Conservation (phyloP, 441 rosid species). For the Erysimum pusillum region DNA sequence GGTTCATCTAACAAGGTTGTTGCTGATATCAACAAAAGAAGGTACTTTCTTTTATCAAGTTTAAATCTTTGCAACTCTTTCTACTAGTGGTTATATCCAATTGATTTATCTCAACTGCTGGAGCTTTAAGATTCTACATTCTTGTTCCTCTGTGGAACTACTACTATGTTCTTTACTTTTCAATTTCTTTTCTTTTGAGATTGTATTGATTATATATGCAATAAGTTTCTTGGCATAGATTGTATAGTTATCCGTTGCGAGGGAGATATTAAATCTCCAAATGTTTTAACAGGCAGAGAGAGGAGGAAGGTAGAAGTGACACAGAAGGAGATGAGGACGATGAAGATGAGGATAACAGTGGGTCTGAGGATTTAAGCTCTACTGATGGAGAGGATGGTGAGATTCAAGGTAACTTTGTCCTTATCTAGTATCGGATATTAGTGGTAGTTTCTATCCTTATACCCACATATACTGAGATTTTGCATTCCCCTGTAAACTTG, state of each 20-base stretch:
- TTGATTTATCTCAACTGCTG: conserved; percentile 4
- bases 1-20: conserved; percentile 56
- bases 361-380: conserved; percentile 50
- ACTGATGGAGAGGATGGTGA: conserved; percentile 52
- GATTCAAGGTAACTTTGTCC: conserved; percentile 40
- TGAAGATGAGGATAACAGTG: conserved; percentile 50
- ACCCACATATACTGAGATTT: neutral
- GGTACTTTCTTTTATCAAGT: conserved; percentile 50
- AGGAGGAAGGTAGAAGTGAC: conserved; percentile 64
- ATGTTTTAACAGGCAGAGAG: conserved; percentile 55
- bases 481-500: neutral
- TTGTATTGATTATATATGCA: neutral
- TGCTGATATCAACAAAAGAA: conserved; percentile 58
- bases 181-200: neutral
- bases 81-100: neutral
- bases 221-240: neutral
- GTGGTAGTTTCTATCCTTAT: conserved; percentile 1
- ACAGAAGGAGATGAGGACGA: conserved; percentile 61
- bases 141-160: conserved; percentile 7
- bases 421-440: conserved; percentile 1
- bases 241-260: neutral
- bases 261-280: neutral
- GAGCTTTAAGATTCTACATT: conserved; percentile 2
- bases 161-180: neutral
- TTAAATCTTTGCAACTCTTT: conserved; percentile 9